These are phyloP conservation scores for Allomyces macrogynus DNA, from an alignment of 192 early-diverging fungal species.

Conservation along the genomic window DNA sequence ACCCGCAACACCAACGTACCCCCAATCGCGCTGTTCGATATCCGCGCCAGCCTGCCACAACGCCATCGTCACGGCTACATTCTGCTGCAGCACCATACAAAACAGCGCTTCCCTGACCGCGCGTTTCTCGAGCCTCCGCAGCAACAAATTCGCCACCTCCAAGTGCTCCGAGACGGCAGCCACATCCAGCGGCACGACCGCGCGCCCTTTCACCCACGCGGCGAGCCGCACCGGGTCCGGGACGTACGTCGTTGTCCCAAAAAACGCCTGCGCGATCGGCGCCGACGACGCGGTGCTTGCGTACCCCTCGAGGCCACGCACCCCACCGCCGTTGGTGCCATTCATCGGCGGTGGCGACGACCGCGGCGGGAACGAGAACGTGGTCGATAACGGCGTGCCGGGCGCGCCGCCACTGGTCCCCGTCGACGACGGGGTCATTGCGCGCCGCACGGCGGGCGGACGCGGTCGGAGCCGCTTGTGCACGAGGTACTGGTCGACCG, in stretches of 20 bases:
- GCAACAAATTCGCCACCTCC: not conserved
- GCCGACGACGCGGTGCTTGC: not conserved
- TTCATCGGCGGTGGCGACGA: not conserved
- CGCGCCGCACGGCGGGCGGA: not conserved
- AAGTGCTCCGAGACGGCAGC: not conserved
- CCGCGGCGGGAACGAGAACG: not conserved
- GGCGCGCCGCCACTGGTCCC: not conserved
- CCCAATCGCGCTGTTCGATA: not conserved
- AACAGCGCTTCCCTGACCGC: not conserved
- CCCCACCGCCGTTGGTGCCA: not conserved
- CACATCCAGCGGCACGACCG: not conserved
- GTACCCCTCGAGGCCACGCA: no score
- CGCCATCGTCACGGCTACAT: not conserved
- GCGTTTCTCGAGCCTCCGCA: not conserved
- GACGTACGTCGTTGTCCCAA: not conserved
- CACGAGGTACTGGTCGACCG: constrained; percentile 1
- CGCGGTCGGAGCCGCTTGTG: not conserved
- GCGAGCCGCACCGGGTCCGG: not conserved
- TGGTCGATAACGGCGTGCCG: not conserved
- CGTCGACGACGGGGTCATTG: not conserved
- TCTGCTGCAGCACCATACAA: constrained; percentile 1
- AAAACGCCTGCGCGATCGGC: not conserved
- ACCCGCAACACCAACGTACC: not conserved
- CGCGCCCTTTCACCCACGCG: not conserved
- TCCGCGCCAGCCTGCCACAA: constrained; percentile 1